phyloP scores from a whole-genome alignment of 768 basidiomycete genomes.

The Tylopilus sp. region DNA sequence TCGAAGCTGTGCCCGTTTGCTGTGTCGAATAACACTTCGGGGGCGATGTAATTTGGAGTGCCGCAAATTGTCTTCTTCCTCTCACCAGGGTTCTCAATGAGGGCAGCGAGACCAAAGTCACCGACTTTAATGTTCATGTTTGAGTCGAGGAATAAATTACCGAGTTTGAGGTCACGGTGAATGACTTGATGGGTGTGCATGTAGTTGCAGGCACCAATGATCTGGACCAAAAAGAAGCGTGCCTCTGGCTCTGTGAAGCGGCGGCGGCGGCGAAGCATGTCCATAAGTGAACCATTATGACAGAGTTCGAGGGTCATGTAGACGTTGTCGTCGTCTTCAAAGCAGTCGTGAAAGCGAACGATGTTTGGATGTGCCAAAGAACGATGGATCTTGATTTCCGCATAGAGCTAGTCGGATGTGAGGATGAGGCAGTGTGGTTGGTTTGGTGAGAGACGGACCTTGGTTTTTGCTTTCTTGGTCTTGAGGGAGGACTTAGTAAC shows the following conservation, averaged over 20 bases:
- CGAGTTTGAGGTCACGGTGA: slow-evolving; percentile 95
- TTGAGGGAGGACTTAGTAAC: slow-evolving; percentile 89
- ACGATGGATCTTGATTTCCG: slow-evolving; percentile 97
- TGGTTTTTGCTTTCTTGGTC: slow-evolving; percentile 96
- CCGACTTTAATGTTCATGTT: slow-evolving; percentile 97
- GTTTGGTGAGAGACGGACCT: slow-evolving; percentile 47
- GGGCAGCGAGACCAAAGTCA: slow-evolving; percentile 94
- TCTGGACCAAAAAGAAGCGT: slow-evolving; percentile 89
- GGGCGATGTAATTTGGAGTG: slow-evolving; percentile 98
- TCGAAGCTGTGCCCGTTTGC: slow-evolving; percentile 97
- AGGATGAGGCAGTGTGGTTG: background rate
- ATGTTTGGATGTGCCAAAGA: slow-evolving; percentile 91
- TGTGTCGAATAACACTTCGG: slow-evolving; percentile 94
- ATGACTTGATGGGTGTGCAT: slow-evolving; percentile 98
- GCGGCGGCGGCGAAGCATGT: slow-evolving; percentile 81
- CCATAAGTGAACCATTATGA: slow-evolving; percentile 85
- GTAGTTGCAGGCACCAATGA: slow-evolving; percentile 94
- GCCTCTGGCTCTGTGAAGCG: slow-evolving; percentile 91
- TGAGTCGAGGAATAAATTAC: slow-evolving; percentile 87
- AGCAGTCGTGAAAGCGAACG: slow-evolving; percentile 88
- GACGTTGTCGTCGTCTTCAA: slow-evolving; percentile 92
- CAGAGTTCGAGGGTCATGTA: slow-evolving; percentile 98
- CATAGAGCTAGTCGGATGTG: slow-evolving; percentile 67
- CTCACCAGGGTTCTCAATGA: slow-evolving; percentile 95
- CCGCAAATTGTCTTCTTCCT: slow-evolving; percentile 99